Conservation (phyloP, 2,329 filamentous ascomycete species). For the Penicillium occitanis region DNA sequence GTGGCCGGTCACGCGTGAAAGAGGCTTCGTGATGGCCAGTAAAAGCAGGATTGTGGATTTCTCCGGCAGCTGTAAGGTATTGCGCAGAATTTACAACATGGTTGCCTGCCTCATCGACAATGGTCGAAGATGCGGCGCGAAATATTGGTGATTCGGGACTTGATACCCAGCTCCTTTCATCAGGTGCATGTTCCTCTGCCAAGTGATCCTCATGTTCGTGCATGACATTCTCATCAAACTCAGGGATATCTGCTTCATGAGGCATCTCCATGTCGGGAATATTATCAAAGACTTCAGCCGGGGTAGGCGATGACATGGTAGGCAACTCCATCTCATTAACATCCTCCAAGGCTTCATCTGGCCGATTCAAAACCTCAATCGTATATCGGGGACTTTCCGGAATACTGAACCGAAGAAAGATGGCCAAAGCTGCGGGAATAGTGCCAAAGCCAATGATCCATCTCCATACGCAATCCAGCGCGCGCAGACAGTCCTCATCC, state of each 20-base stretch:
- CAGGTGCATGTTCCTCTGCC: neutral
- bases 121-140: neutral
- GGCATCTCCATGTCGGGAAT: constrained; percentile 10
- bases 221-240: neutral
- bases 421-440: constrained; percentile 61
- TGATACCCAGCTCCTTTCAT: constrained; percentile 4
- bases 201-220: neutral
- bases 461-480: constrained; percentile 61
- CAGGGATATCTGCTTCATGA: neutral
- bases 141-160: constrained; percentile 6
- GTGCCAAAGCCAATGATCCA: constrained; percentile 63
- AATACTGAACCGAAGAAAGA: constrained; percentile 63
- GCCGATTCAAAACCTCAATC: constrained; percentile 51
- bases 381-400: constrained; percentile 64
- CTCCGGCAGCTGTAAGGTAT: neutral
- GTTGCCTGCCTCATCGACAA: neutral
- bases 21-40: neutral
- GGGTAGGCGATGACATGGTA: neutral
- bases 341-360: constrained; percentile 16
- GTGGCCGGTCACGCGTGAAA: constrained; percentile 6
- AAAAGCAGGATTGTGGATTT: neutral
- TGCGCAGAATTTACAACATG: neutral
- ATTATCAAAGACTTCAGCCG: neutral
- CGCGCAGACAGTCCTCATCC: constrained; percentile 40
- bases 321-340: constrained; percentile 15